A percentile compares a stretch with the other conserved stretches of the same genome.
Evolutionary conservation across 1,284 basidiomycete species (phyloP).

Genomic region (Trichosporon faecale): DNA sequence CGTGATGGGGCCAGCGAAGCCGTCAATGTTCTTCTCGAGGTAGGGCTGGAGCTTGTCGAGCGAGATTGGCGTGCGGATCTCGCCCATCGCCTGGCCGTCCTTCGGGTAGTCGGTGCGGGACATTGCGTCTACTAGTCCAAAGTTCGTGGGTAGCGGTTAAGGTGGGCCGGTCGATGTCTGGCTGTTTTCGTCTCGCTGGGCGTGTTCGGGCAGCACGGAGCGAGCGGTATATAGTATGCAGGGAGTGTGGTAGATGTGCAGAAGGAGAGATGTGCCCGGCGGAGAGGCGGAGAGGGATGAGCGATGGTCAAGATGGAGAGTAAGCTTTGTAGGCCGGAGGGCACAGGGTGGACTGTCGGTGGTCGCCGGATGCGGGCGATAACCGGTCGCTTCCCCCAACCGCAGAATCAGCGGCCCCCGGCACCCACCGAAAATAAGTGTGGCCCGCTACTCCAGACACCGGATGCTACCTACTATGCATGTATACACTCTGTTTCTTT

Average conservation of each 20-base stretch:
- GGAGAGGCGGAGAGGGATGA: not conserved
- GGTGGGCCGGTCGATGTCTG: not conserved
- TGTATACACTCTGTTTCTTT: not conserved
- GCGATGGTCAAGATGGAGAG: not conserved
- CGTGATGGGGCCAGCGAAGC: slow-evolving; percentile 64
- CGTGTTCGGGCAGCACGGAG: not conserved
- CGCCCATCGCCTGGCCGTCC: slow-evolving; percentile 22
- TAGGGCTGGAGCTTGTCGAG: slow-evolving; percentile 66
- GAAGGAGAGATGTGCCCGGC: not conserved
- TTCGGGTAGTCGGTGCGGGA: slow-evolving; percentile 6
- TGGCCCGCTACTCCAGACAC: not conserved
- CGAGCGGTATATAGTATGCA: not conserved
- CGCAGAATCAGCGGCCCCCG: slow-evolving; percentile 3
- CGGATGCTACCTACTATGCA: not conserved
- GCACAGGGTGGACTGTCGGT: not conserved
- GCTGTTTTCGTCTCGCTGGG: not conserved
- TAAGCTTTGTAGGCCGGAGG: not conserved
- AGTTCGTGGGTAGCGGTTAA: not conserved
- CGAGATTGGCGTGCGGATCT: slow-evolving; percentile 68
- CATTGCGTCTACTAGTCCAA: not conserved
- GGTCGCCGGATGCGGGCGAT: slow-evolving; percentile 6
- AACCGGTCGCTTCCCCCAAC: not conserved
- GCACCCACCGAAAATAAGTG: not conserved
- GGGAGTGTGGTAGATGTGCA: not conserved
- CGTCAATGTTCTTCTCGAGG: slow-evolving; percentile 60